phyloP scores from a whole-genome alignment of 2,329 filamentous ascomycete genomes.

The Dothideomycetes sp. region DNA sequence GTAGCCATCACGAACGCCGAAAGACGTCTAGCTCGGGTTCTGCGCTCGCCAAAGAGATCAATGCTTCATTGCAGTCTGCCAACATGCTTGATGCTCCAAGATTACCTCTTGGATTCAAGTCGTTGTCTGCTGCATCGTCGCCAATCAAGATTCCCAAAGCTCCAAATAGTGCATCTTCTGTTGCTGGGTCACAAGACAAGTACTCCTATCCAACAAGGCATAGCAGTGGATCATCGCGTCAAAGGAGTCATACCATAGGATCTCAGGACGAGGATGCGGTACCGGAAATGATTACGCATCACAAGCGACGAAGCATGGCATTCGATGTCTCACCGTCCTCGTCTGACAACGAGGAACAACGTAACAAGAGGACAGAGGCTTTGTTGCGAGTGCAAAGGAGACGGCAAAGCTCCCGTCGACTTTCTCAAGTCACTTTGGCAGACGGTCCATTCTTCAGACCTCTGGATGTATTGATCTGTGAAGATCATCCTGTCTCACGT shows the following conservation, averaged over 20 bases:
- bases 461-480: constrained; percentile 88
- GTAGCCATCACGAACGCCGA: constrained; percentile 68
- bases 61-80: constrained; percentile 51
- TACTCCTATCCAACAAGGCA: constrained; percentile 19
- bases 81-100: constrained; percentile 64
- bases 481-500: constrained; percentile 92
- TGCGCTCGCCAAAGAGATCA: constrained; percentile 68
- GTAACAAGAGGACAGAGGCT: constrained; percentile 55
- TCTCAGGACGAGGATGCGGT: constrained; percentile 83
- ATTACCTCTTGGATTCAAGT: constrained; percentile 38
- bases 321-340: constrained; percentile 96
- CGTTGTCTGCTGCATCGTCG: constrained; percentile 42
- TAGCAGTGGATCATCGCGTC: constrained; percentile 39
- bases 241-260: constrained; percentile 82
- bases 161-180: constrained; percentile 22
- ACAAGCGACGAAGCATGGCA: constrained; percentile 86
- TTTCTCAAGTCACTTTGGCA: constrained; percentile 80
- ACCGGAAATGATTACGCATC: constrained; percentile 49
- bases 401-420: constrained; percentile 85
- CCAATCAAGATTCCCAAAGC: constrained; percentile 38
- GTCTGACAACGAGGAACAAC: constrained; percentile 91
- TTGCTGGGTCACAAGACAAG: constrained; percentile 22
- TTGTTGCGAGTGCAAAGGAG: constrained; percentile 84
- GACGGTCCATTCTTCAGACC: constrained; percentile 82
- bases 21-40: constrained; percentile 90